phyloP scores from a whole-genome alignment of 2,329 filamentous ascomycete genomes.

The Diaporthe capsici region DNA sequence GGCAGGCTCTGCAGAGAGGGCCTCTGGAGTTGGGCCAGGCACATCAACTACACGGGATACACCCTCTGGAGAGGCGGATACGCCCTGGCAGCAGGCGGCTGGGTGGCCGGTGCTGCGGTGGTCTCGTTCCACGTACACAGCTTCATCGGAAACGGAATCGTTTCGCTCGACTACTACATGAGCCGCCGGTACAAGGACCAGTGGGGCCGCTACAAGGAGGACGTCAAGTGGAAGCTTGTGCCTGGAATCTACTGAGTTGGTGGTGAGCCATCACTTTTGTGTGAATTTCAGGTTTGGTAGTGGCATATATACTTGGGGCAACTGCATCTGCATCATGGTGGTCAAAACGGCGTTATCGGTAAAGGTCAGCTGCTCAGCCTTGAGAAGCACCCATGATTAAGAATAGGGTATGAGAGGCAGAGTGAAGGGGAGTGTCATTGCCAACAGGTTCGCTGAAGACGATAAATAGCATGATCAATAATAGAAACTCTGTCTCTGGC shows the following conservation, averaged over 20 bases:
- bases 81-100: constrained; percentile 53
- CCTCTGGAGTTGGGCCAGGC: constrained; percentile 56
- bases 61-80: constrained; percentile 52
- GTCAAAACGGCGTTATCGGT: constrained; percentile 8
- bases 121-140: constrained; percentile 49
- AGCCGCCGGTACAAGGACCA: constrained; percentile 53
- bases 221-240: constrained; percentile 54
- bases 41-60: constrained; percentile 59
- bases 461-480: not conserved
- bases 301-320: not conserved
- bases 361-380: not conserved
- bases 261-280: not conserved
- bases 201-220: constrained; percentile 55
- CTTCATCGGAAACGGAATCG: constrained; percentile 50
- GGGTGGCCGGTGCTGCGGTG: constrained; percentile 51
- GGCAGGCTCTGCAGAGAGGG: constrained; percentile 56
- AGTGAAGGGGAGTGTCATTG: not conserved
- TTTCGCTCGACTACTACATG: constrained; percentile 56
- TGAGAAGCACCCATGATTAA: not conserved
- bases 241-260: constrained; percentile 53
- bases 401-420: not conserved
- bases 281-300: not conserved
- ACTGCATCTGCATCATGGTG: constrained; percentile 15
- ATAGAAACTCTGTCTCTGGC: not conserved
- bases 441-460: not conserved